Evolutionary conservation across 2,329 filamentous ascomycete species (phyloP).

Genomic region (Diaporthe helianthi): DNA sequence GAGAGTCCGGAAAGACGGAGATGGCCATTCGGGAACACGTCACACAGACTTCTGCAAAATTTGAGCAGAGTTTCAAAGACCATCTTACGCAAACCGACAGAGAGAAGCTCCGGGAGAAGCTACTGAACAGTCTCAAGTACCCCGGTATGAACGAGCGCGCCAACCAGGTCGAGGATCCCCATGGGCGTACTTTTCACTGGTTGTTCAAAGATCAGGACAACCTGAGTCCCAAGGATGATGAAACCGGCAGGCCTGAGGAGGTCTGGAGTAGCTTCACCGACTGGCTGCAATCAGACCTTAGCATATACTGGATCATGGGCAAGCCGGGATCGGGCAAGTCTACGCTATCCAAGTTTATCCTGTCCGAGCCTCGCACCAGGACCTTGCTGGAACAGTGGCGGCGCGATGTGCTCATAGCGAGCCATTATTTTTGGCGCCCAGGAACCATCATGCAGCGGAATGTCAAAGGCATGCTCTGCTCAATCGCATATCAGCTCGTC

Average conservation of each 20-base stretch:
- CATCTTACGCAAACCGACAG: not conserved
- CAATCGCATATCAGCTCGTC: conserved; percentile 38
- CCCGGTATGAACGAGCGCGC: not conserved
- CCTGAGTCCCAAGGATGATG: not conserved
- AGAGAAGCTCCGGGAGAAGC: rapidly evolving
- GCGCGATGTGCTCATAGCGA: conserved; percentile 19
- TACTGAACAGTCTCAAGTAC: not conserved
- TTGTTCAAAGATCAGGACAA: not conserved
- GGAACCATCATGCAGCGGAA: conserved; percentile 40
- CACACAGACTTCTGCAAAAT: not conserved
- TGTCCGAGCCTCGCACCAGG: conserved; percentile 31
- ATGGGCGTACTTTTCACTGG: not conserved
- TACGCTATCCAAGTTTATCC: conserved; percentile 42
- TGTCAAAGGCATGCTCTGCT: conserved; percentile 40
- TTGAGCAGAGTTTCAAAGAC: not conserved
- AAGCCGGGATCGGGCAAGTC: conserved; percentile 45
- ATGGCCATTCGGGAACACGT: not conserved
- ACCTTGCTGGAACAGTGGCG: conserved; percentile 37
- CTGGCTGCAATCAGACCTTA: not conserved
- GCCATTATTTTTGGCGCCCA: conserved; percentile 44
- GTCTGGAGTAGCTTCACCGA: not conserved
- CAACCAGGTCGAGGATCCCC: not conserved
- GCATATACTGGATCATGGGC: conserved; percentile 42
- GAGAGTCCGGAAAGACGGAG: not conserved
- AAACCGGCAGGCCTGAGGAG: not conserved